A percentile compares a stretch with the other conserved stretches of the same genome.
These are phyloP conservation scores for Wallacemonas sp. DNA, from an alignment of 208 protist species.

Conservation along the genomic window DNA sequence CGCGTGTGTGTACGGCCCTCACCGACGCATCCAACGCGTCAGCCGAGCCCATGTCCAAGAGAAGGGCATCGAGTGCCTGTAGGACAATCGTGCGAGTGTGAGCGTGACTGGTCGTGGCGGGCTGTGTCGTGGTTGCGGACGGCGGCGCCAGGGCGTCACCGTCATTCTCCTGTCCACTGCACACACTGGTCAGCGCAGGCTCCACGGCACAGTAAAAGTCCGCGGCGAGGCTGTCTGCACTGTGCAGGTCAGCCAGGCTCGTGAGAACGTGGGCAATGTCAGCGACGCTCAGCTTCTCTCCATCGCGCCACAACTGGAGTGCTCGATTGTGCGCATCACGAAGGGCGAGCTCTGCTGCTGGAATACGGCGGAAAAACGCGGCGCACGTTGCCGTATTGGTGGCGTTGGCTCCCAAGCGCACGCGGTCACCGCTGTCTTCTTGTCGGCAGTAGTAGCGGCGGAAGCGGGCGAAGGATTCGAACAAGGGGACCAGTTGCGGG, in stretches of 20 bases:
- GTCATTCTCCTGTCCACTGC: background rate
- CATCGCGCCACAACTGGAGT: slow-evolving; percentile 1
- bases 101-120: background rate
- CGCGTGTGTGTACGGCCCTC: slow-evolving; percentile 15
- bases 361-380: background rate
- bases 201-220: slow-evolving; percentile 13
- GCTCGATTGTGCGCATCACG: background rate
- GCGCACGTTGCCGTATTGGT: background rate
- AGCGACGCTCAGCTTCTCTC: slow-evolving; percentile 11
- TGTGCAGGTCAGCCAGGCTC: slow-evolving; percentile 22
- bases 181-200: background rate
- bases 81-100: slow-evolving; percentile 3
- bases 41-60: too few relatives aligned
- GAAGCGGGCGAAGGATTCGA: slow-evolving; percentile 35
- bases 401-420: background rate
- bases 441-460: background rate
- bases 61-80: slow-evolving; percentile 24
- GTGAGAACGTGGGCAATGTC: slow-evolving; percentile 37
- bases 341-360: background rate
- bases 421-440: background rate
- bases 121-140: background rate
- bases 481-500: slow-evolving; percentile 67
- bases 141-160: background rate
- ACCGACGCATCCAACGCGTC: slow-evolving; percentile 13
- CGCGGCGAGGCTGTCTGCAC: background rate